These are phyloP conservation scores for Tillandsia fasciculata DNA, from an alignment of 176 grass and related monocot genomes.

Conservation along the genomic window DNA sequence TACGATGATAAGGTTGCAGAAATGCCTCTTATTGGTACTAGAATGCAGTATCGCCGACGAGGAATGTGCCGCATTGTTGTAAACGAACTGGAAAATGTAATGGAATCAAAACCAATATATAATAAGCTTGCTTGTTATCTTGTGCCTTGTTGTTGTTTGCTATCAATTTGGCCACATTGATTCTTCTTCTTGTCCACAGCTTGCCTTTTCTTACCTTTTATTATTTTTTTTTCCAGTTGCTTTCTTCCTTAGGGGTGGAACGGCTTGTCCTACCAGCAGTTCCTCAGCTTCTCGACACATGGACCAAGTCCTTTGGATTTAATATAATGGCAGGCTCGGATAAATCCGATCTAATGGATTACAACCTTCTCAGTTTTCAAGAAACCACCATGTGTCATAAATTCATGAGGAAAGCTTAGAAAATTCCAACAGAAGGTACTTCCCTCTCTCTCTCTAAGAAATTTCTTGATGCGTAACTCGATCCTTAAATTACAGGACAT, in stretches of 20 bases:
- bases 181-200: slow-evolving; percentile 2
- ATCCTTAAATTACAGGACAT: slow-evolving; percentile 2
- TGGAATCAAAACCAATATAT: slow-evolving; percentile 15
- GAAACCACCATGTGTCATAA: slow-evolving; percentile 64
- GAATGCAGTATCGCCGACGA: slow-evolving; percentile 30
- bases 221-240: slow-evolving; percentile 34
- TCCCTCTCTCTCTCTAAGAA: slow-evolving; percentile 8
- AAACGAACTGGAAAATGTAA: slow-evolving; percentile 60
- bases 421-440: not conserved
- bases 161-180: not conserved
- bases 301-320: slow-evolving; percentile 55
- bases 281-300: slow-evolving; percentile 51
- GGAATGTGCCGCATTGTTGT: slow-evolving; percentile 61
- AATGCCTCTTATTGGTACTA: slow-evolving; percentile 56
- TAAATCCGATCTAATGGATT: slow-evolving; percentile 28
- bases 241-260: slow-evolving; percentile 42
- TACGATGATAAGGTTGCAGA: slow-evolving; percentile 64
- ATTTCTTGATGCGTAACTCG: not conserved
- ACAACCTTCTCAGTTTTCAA: slow-evolving; percentile 45
- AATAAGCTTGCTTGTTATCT: no score
- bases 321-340: slow-evolving; percentile 31
- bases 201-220: slow-evolving; percentile 11
- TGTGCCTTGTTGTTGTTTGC: not conserved
- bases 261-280: slow-evolving; percentile 52
- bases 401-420: slow-evolving; percentile 11